Conservation (phyloP, 2,329 filamentous ascomycete species). For the Tolypocladium tundrense region DNA sequence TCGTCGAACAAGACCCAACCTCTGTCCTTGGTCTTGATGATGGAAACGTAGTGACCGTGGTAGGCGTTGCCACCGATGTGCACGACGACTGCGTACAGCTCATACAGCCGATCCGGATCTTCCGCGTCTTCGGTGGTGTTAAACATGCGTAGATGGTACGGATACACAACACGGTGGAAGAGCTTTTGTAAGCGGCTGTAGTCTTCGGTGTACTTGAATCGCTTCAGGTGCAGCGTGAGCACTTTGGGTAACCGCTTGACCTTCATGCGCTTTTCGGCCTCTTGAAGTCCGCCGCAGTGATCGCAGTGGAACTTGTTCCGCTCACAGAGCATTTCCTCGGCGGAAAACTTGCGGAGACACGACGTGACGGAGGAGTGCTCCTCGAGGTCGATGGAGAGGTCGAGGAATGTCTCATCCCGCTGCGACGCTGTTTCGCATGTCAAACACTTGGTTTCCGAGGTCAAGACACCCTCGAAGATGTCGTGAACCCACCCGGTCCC, state of each 20-base stretch:
- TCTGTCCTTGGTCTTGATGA: conserved; percentile 92
- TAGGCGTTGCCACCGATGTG: conserved; percentile 96
- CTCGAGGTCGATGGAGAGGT: conserved; percentile 90
- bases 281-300: conserved; percentile 89
- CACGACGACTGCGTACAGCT: conserved; percentile 93
- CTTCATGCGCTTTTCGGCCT: conserved; percentile 99
- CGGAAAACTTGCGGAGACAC: conserved; percentile 89
- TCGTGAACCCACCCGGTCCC: conserved; percentile 89
- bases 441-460: conserved; percentile 91
- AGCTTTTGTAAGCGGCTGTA: conserved; percentile 88
- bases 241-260: conserved; percentile 91
- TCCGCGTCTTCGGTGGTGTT: conserved; percentile 95
- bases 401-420: conserved; percentile 89
- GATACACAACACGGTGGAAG: conserved; percentile 94
- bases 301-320: conserved; percentile 99
- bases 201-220: conserved; percentile 98
- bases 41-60: conserved; percentile 94
- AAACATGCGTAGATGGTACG: conserved; percentile 91
- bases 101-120: conserved; percentile 87
- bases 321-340: conserved; percentile 97
- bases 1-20: conserved; percentile 97
- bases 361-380: conserved; percentile 94
- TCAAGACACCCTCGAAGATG: conserved; percentile 88
- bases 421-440: conserved; percentile 95
- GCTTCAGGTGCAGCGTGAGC: conserved; percentile 83